Base-by-base conservation (phyloP, 805 yeast genomes). In the Diddensiella transvaalensis region DNA sequence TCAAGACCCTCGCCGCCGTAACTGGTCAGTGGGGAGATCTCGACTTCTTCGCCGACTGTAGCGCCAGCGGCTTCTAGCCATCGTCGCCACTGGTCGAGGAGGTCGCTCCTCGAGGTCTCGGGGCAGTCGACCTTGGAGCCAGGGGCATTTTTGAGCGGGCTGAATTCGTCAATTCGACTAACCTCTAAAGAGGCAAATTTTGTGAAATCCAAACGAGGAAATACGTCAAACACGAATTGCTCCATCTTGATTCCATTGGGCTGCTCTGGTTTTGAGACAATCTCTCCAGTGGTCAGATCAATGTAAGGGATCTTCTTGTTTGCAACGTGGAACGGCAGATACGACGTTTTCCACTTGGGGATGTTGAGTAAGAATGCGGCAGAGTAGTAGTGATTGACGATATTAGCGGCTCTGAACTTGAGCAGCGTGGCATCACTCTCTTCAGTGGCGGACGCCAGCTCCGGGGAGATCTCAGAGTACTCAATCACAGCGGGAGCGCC, bases 161-260 rank as follows among this genome's bases (percentile, higher is more conserved):
- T 84, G 62, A 93, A 93, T 67, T 93, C 99, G 50, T 80, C 82
- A 2, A 70, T 54, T 65, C 99, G 80, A 33, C 79, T 85, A 19
- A 93, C 99, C 70, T 93, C 99, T 49, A 93, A 74, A 63, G 95
- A 87, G 0, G 96, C 99, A 65, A 93, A 93, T 60, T 78, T 79
- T 13, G 65, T 63, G 53, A 90, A 63, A 10, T 78, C 76, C 30
- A 93, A 83, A 24, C 82, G 77, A 43, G 90, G 90, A 69, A 93
- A 93, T 21, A 93, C 95, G 63, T 93, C 99, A 70, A 93, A 93
- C 49, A 93, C 95, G 60, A 93, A 93, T 66, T 91, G 98, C 67
- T 93, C 99, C 62, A 93, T 75, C 66, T 93, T 93, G 62, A 91
- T 82, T 38, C 98, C 99, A 65, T 93, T 93, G 41, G 91, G 87